These are phyloP conservation scores for Mycena kentingensis DNA, from an alignment of 768 basidiomycete genomes.

Conservation along the genomic window DNA sequence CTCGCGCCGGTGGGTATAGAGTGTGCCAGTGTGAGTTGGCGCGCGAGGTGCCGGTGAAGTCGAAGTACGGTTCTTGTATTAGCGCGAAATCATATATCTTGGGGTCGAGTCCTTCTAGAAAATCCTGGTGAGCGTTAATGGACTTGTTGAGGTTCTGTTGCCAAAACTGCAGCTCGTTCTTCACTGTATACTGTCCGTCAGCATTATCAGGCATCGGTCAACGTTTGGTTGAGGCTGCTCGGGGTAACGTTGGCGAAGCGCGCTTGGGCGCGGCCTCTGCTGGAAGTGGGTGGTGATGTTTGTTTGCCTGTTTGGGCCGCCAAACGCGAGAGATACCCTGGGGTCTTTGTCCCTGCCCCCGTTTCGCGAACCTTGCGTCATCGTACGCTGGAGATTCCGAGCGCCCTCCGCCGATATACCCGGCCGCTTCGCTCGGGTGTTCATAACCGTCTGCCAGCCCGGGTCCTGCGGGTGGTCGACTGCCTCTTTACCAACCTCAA, in stretches of 20 bases:
- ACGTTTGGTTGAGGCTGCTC: no score
- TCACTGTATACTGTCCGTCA: neutral
- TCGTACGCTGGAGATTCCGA: neutral
- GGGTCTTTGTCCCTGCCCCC: no score
- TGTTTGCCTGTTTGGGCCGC: neutral
- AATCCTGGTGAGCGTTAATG: neutral
- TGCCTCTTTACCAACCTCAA: neutral
- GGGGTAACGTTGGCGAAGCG: no score
- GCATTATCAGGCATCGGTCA: no score
- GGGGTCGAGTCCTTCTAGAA: conserved; percentile 6
- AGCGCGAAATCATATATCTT: conserved; percentile 25
- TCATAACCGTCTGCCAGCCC: neutral
- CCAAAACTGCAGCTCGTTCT: conserved; percentile 16
- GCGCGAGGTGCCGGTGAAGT: conserved; percentile 16
- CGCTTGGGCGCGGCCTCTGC: no score
- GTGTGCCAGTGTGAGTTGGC: conserved; percentile 16
- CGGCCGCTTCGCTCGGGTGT: neutral
- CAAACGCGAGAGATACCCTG: neutral
- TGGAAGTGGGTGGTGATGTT: neutral
- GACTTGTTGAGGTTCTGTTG: conserved; percentile 36
- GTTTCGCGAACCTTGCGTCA: neutral
- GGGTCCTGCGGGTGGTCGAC: neutral
- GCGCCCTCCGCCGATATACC: neutral
- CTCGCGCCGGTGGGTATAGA: conserved; percentile 28
- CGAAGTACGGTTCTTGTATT: conserved; percentile 36